Conservation (phyloP, 441 rosid species). For the Adansonia grandidieri region DNA sequence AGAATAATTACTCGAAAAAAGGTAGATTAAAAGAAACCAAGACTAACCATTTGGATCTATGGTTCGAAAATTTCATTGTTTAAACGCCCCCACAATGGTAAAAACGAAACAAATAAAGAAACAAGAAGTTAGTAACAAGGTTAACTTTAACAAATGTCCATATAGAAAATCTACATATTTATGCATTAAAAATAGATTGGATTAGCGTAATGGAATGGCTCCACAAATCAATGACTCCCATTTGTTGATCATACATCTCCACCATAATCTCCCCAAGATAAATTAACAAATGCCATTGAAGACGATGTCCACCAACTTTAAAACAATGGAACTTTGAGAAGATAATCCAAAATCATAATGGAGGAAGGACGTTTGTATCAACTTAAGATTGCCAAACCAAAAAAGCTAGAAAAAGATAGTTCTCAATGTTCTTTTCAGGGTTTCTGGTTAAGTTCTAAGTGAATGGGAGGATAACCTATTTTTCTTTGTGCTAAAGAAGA, state of each 20-base stretch:
- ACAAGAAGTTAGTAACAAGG: constrained; percentile 12
- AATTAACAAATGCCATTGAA: not conserved
- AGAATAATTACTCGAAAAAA: not conserved
- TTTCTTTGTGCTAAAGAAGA: not conserved
- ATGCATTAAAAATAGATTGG: not conserved
- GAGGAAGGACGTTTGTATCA: not conserved
- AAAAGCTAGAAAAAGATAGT: not conserved
- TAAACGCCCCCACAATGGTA: not conserved
- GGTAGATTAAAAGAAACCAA: not conserved
- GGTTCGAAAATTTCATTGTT: not conserved
- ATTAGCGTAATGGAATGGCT: not conserved
- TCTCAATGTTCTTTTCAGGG: not conserved
- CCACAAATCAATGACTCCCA: not conserved
- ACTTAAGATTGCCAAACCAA: not conserved
- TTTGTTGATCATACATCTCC: not conserved
- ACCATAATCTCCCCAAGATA: not conserved
- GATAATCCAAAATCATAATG: not conserved
- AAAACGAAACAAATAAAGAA: not conserved
- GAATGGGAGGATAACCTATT: not conserved
- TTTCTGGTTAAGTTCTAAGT: not conserved
- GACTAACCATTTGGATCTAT: constrained; percentile 79
- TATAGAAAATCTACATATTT: not conserved
- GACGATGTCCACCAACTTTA: constrained; percentile 5
- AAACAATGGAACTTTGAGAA: constrained; percentile 12
- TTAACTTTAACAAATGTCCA: not conserved